These are phyloP conservation scores for Ophiostoma himal-ulmi DNA, from an alignment of 2,329 filamentous ascomycete species.

Conservation along the genomic window DNA sequence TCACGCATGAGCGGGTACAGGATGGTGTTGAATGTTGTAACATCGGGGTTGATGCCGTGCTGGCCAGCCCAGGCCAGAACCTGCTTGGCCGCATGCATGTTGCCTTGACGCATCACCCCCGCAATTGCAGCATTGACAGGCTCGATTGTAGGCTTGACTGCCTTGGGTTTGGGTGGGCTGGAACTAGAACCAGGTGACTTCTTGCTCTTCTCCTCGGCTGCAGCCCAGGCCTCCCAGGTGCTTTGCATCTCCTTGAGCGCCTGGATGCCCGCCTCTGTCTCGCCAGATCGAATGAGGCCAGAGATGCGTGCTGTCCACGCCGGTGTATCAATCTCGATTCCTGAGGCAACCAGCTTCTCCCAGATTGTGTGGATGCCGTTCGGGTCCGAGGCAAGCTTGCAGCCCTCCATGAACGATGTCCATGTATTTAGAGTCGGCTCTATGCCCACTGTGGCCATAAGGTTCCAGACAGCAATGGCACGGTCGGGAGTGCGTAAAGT, in stretches of 20 bases:
- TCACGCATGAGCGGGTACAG: conserved; percentile 53
- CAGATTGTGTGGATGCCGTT: conserved; percentile 62
- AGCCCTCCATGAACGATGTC: conserved; percentile 68
- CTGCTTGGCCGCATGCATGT: conserved; percentile 44
- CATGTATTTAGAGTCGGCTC: conserved; percentile 60
- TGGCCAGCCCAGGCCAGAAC: conserved; percentile 55
- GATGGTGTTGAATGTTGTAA: conserved; percentile 63
- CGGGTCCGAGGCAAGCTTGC: conserved; percentile 53
- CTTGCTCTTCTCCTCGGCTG: background rate
- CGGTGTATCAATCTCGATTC: conserved; percentile 54
- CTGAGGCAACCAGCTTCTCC: conserved; percentile 53
- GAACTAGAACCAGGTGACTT: background rate
- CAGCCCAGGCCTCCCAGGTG: conserved; percentile 45
- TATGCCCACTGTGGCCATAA: conserved; percentile 45
- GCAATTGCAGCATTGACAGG: conserved; percentile 65
- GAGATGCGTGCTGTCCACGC: conserved; percentile 68
- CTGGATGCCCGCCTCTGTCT: conserved; percentile 51
- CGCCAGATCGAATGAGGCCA: conserved; percentile 54
- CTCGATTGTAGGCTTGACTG: conserved; percentile 55
- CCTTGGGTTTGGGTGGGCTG: conserved; percentile 27
- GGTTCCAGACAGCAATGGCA: conserved; percentile 35
- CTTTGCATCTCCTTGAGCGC: conserved; percentile 62
- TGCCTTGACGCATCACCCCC: conserved; percentile 50
- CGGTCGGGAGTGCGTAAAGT: conserved; percentile 31
- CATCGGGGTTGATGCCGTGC: conserved; percentile 51